Evolutionary conservation across 768 basidiomycete genomes (phyloP).

Genomic region (Russula sp.): DNA sequence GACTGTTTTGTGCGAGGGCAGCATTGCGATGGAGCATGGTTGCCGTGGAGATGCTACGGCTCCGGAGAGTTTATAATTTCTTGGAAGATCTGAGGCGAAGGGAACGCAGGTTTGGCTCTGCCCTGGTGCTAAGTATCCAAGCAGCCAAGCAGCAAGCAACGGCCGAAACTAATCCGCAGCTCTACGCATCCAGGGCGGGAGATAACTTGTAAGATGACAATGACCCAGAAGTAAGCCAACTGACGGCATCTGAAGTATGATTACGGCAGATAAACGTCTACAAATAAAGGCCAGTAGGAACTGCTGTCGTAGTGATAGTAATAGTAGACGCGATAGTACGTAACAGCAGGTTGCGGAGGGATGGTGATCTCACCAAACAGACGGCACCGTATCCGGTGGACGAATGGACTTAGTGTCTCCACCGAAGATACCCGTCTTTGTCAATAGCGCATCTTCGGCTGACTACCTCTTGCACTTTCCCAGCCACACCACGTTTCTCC

Average conservation of each 20-base stretch:
- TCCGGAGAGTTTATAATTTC: neutral
- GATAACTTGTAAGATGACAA: neutral
- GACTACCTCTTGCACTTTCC: constrained; percentile 76
- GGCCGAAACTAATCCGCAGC: neutral
- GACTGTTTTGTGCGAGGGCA: neutral
- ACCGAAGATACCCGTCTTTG: constrained; percentile 50
- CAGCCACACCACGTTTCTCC: constrained; percentile 55
- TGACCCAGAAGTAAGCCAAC: neutral
- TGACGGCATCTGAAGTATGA: neutral
- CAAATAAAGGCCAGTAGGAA: neutral
- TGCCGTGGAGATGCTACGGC: neutral
- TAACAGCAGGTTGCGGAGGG: neutral
- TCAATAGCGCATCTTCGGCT: constrained; percentile 57
- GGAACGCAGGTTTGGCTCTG: neutral
- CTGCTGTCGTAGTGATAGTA: neutral
- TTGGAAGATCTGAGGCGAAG: neutral
- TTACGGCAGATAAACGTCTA: neutral
- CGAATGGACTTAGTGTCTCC: constrained; percentile 40
- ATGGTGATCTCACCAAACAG: neutral
- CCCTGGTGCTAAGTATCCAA: no score
- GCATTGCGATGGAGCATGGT: neutral
- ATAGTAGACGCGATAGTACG: neutral
- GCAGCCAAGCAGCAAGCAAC: neutral
- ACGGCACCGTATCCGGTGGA: no score
- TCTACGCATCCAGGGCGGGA: neutral